phyloP scores from a whole-genome alignment of 2,329 filamentous ascomycete genomes.

The Exophiala oligosperma region DNA sequence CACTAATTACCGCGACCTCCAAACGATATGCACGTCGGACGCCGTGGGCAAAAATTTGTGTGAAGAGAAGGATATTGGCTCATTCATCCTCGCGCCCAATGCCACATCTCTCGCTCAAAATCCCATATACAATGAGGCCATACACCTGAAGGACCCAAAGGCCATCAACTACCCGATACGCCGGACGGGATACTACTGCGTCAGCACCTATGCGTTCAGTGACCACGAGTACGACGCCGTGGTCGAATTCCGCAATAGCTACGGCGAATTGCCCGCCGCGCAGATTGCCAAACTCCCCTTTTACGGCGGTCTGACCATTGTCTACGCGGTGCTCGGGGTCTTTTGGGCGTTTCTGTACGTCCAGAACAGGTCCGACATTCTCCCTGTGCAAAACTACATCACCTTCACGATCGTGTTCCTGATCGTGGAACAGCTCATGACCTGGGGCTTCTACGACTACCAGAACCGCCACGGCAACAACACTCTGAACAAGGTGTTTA shows the following conservation, averaged over 20 bases:
- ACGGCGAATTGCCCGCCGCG: slow-evolving; percentile 89
- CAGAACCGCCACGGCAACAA: slow-evolving; percentile 88
- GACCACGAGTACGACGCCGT: slow-evolving; percentile 72
- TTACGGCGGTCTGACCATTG: slow-evolving; percentile 89
- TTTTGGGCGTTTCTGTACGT: slow-evolving; percentile 97
- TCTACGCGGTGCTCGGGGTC: slow-evolving; percentile 82
- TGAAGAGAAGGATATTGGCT: slow-evolving; percentile 72
- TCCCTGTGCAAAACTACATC: slow-evolving; percentile 98
- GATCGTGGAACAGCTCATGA: slow-evolving; percentile 95
- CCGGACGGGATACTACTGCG: slow-evolving; percentile 95
- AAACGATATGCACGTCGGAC: slow-evolving; percentile 74
- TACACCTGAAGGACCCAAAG: slow-evolving; percentile 73
- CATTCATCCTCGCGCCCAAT: slow-evolving; percentile 79
- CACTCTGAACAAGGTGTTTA: slow-evolving; percentile 76
- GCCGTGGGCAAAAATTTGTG: slow-evolving; percentile 71
- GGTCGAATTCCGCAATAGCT: slow-evolving; percentile 92
- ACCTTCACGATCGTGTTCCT: slow-evolving; percentile 94
- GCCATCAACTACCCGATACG: slow-evolving; percentile 78
- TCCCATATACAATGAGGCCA: slow-evolving; percentile 73
- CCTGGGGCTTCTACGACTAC: slow-evolving; percentile 98
- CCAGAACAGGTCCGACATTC: slow-evolving; percentile 89
- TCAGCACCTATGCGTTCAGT: slow-evolving; percentile 73
- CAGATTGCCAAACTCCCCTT: slow-evolving; percentile 98
- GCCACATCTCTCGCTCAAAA: slow-evolving; percentile 70
- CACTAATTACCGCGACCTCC: slow-evolving; percentile 59